These are phyloP conservation scores for Colletotrichum graminicola DNA, from an alignment of 2,329 filamentous ascomycete genomes.

Conservation along the genomic window DNA sequence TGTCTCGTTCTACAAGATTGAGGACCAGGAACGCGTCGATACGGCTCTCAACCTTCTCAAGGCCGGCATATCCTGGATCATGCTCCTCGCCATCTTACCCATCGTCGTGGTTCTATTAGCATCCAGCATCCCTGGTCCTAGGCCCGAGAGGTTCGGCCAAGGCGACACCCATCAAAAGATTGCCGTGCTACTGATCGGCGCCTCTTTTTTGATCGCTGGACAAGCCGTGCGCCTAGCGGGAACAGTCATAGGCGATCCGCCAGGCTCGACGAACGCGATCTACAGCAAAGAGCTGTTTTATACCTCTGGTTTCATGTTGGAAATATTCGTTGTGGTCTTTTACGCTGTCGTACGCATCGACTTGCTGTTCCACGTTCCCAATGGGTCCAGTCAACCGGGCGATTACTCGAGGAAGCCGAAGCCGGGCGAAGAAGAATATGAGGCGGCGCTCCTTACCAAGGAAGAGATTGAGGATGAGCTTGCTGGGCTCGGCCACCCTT, in stretches of 20 bases:
- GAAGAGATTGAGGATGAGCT: slow-evolving; percentile 37
- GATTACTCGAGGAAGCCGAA: slow-evolving; percentile 59
- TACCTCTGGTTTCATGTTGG: slow-evolving; percentile 51
- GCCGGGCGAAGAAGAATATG: slow-evolving; percentile 51
- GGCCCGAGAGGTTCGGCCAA: slow-evolving; percentile 50
- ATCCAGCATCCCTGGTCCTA: slow-evolving; percentile 47
- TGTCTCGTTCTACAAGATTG: slow-evolving; percentile 46
- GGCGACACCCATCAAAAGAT: slow-evolving; percentile 49
- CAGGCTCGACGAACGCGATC: slow-evolving; percentile 45
- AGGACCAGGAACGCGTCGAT: slow-evolving; percentile 39
- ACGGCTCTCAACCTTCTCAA: slow-evolving; percentile 42
- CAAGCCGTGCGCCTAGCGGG: slow-evolving; percentile 45
- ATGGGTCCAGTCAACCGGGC: slow-evolving; percentile 46
- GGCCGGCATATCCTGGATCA: slow-evolving; percentile 44
- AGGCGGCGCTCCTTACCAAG: slow-evolving; percentile 33
- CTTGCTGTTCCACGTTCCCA: slow-evolving; percentile 49
- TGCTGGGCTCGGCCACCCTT: slow-evolving; percentile 26
- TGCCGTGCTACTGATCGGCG: slow-evolving; percentile 46
- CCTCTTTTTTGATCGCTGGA: slow-evolving; percentile 42
- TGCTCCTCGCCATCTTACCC: slow-evolving; percentile 45
- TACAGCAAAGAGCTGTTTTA: slow-evolving; percentile 52
- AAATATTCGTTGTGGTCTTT: slow-evolving; percentile 47
- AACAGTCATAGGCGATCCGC: slow-evolving; percentile 45
- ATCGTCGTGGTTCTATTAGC: slow-evolving; percentile 45
- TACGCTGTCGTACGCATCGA: slow-evolving; percentile 49